Percentiles rank a stretch among this genome's conserved stretches.
These are phyloP conservation scores for Capsicum rhomboideum DNA, from an alignment of 257 asterid genomes.

Conservation along the genomic window DNA sequence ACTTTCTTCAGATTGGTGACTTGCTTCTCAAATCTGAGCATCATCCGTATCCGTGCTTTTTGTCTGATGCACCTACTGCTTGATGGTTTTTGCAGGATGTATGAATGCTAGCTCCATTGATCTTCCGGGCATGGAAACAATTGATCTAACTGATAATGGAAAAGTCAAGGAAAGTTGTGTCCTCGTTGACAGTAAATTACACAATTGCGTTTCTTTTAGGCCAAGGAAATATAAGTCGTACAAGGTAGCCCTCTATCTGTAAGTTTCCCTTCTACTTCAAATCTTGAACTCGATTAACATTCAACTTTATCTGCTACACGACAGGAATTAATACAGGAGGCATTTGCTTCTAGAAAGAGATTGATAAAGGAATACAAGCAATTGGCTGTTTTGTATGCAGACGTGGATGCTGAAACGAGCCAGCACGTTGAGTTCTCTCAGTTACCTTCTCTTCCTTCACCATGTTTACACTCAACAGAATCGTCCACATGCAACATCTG, in stretches of 20 bases:
- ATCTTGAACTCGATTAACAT: background rate
- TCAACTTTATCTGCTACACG: background rate
- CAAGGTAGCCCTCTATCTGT: conserved; percentile 33
- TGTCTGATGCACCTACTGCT: background rate
- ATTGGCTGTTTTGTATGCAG: conserved; percentile 51
- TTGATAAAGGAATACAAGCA: conserved; percentile 65
- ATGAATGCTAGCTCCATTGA: conserved; percentile 7
- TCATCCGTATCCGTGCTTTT: background rate
- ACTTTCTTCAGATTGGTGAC: background rate
- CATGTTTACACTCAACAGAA: conserved; percentile 2
- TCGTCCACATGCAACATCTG: conserved; percentile 19
- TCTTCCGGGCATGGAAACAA: conserved; percentile 39
- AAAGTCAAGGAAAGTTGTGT: conserved; percentile 21
- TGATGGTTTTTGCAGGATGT: conserved; percentile 19
- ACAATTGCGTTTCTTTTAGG: conserved; percentile 23
- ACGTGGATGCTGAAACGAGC: conserved; percentile 40
- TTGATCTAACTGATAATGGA: conserved; percentile 43
- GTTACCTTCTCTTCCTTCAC: conserved; percentile 11
- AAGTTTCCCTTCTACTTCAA: background rate
- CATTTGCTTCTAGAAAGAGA: conserved; percentile 57
- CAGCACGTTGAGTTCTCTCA: conserved; percentile 15
- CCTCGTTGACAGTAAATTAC: conserved; percentile 8
- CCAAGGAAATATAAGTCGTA: conserved; percentile 48
- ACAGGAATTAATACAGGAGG: conserved; percentile 53
- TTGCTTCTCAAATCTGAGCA: background rate